These are phyloP conservation scores for Triangularia setosa DNA, from an alignment of 2,329 filamentous ascomycete genomes.

Conservation along the genomic window DNA sequence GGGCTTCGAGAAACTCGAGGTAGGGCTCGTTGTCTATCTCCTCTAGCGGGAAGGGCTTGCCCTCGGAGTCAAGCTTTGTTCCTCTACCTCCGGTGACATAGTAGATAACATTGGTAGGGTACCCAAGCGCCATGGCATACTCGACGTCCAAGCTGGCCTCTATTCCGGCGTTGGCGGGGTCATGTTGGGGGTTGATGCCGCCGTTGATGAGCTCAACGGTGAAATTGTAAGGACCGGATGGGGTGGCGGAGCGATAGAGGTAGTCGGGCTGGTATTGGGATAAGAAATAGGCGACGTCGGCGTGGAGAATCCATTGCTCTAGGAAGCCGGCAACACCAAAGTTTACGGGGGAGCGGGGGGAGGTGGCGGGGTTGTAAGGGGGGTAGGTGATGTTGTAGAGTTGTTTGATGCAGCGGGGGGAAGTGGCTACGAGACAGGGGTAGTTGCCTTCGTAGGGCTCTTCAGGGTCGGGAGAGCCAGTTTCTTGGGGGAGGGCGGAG, in stretches of 20 bases:
- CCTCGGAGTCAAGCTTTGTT: conserved; percentile 37
- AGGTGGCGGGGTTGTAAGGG: conserved; percentile 9
- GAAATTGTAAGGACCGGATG: conserved; percentile 30
- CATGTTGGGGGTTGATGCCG: conserved; percentile 41
- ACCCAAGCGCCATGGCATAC: conserved; percentile 44
- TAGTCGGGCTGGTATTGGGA: conserved; percentile 23
- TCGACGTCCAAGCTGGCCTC: conserved; percentile 49
- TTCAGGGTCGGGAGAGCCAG: conserved; percentile 10
- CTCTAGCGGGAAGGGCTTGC: conserved; percentile 31
- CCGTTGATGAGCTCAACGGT: conserved; percentile 41
- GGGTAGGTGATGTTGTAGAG: conserved; percentile 44
- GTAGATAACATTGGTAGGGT: conserved; percentile 43
- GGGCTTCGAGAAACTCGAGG: conserved; percentile 48
- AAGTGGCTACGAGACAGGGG: conserved; percentile 33
- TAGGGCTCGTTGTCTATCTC: conserved; percentile 53
- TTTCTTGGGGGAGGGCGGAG: background rate
- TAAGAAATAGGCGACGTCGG: conserved; percentile 40
- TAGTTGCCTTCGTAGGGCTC: conserved; percentile 22
- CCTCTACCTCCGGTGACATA: conserved; percentile 45
- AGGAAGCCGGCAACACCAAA: conserved; percentile 49
- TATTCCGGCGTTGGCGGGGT: conserved; percentile 33
- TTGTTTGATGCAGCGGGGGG: conserved; percentile 40
- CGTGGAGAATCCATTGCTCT: conserved; percentile 43
- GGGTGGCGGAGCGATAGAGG: conserved; percentile 34
- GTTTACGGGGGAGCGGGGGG: conserved; percentile 33